Percentiles rank a stretch among this genome's conserved stretches.
phyloP scores from a whole-genome alignment of 257 asterid genomes.

The Thymus mandschuricus region DNA sequence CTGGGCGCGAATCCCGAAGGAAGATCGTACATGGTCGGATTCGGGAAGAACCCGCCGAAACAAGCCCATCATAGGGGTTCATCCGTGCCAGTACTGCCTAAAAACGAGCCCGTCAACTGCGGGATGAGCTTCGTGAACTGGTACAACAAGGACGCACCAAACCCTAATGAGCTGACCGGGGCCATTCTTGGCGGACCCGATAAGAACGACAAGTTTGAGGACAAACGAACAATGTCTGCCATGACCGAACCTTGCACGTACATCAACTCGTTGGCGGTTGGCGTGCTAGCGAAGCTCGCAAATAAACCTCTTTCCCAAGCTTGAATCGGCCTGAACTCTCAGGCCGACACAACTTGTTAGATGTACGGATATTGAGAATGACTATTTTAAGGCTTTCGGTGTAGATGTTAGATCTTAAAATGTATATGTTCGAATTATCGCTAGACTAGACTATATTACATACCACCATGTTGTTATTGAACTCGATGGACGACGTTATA shows the following conservation, averaged over 20 bases:
- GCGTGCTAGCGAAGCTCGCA: slow-evolving; percentile 78
- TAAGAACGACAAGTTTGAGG: slow-evolving; percentile 54
- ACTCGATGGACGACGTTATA: too few relatives aligned
- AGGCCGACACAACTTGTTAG: too few relatives aligned
- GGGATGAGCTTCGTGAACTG: slow-evolving; percentile 63
- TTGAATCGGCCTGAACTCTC: slow-evolving; percentile 23
- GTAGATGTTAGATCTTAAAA: too few relatives aligned
- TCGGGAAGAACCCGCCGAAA: slow-evolving; percentile 69
- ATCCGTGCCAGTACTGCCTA: slow-evolving; percentile 58
- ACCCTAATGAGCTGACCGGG: slow-evolving; percentile 79
- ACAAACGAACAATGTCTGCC: slow-evolving; percentile 56
- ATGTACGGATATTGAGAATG: too few relatives aligned
- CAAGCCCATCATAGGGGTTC: slow-evolving; percentile 95
- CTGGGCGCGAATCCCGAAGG: slow-evolving; percentile 66
- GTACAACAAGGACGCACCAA: slow-evolving; percentile 49
- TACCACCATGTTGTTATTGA: too few relatives aligned
- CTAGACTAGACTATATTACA: too few relatives aligned
- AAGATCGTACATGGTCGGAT: slow-evolving; percentile 88
- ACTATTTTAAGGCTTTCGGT: too few relatives aligned
- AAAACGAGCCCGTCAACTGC: slow-evolving; percentile 42
- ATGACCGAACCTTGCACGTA: slow-evolving; percentile 80
- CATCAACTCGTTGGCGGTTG: slow-evolving; percentile 74
- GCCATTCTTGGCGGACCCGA: slow-evolving; percentile 93
- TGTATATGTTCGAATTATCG: too few relatives aligned
- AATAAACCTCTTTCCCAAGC: slow-evolving; percentile 42